Base-by-base conservation (phyloP, 2,329 filamentous ascomycete genomes). In the Penicillium sp. region DNA sequence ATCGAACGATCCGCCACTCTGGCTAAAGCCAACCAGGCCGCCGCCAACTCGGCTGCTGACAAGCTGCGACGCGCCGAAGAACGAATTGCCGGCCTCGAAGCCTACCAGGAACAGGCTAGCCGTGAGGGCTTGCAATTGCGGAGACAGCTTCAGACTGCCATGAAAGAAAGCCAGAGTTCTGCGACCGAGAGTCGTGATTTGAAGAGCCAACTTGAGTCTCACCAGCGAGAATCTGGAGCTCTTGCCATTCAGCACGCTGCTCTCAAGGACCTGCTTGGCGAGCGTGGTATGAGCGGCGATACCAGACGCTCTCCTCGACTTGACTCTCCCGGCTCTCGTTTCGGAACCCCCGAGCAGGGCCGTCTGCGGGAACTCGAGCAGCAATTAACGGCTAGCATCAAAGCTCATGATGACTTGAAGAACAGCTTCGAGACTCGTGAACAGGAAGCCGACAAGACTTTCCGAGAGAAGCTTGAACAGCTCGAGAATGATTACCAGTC, bases 401-500 rank as follows among this genome's bases (percentile, higher is more conserved):
- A 90, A 67, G 86, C 90, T 1, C 92, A 97, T 59, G 91, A 97
- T 57, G 92, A 97, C 69, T 86, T 91, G 44, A 94, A 90, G 71
- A 79, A 85, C 54, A 83, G 83, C 3, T 91, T 92, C 60, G 90
- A 94, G 57, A 80, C 84, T 34, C 89, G 93, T 51, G 87, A 91
- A 56, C 89, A 94, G 64, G 91, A 96, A 67, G 88, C 91, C n/a
- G 93, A 96, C 71, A 83, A 86, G 52, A 85, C 90, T 44, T 97
- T 96, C 77, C 89, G 92, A 58, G 92, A 97, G 71, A 97, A 97
- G 74, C 82, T 99, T 49, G 85, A 91, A 55, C 92, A 96, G 70
- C 85, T 99, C 31, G 92, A 97, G 75, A 96, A 92, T 70, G 94
- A 99, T 72, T 97, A 99, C 71, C 92, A 97, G 74, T 96, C 94